Evolutionary conservation across 306 rosid species (phyloP), one percentile per base, ranked within the genome.

Genomic region (Canavalia ensiformis): DNA sequence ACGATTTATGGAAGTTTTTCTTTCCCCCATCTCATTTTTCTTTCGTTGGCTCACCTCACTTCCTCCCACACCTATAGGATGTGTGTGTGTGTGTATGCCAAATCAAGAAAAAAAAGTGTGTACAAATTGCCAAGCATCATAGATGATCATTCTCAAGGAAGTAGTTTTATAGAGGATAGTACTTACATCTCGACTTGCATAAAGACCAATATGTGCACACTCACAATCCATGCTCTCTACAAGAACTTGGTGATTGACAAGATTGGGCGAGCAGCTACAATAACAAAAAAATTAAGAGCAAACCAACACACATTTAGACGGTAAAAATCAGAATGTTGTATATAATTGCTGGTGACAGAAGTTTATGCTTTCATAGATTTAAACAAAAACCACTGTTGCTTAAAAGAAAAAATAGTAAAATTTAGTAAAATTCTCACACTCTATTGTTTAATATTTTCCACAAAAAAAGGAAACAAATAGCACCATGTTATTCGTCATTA

Each of bases 141-240:
- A 70, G 47, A 69, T 52, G 81, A 68, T 59, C 72, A 74, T 41
- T 79, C 49, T 49, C 18, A 46, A 41, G 56, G 54, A 74, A 79
- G 72, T 28, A 77, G 69, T 28, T 31, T 42, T 41, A 54, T 29
- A 47, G 42, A 73, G 67, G 80, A 81, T 75, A 78, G 55, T 47
- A 72, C 97, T 90, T 90, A 96, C 99, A 71, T 96, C 97, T 67
- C 83, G 92, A 85, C 84, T 91, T 50, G 99, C 98, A 87, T 89
- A 96, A 37, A 96, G 84, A 84, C 99, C 99, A 44, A 95, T 89
- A 78, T 92, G 99, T 28, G 97, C 85, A 63, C 86, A 86, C 58
- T 87, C 88, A 80, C 89, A 85, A 70, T 90, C 99, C 99, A 95
- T 95, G 94, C 98, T 95, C 86, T 95, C 99, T 37, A 92, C 85